Percentiles rank a stretch among this genome's conserved stretches.
These are phyloP conservation scores for Fraxinus greggii DNA, from an alignment of 305 asterid species.

Conservation along the genomic window DNA sequence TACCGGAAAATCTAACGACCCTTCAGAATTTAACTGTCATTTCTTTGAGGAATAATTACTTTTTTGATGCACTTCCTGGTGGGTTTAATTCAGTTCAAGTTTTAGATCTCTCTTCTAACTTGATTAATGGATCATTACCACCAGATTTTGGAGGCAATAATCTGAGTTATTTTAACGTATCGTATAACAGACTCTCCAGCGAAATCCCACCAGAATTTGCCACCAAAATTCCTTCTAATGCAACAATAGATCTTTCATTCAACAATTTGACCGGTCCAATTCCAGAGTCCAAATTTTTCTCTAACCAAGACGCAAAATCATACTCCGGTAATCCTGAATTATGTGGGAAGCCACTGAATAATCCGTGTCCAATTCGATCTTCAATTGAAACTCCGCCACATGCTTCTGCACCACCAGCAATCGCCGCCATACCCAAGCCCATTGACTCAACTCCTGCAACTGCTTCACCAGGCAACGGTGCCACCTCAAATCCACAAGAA, in stretches of 20 bases:
- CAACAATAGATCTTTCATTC: slow-evolving; percentile 75
- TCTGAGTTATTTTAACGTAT: slow-evolving; percentile 52
- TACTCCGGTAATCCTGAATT: slow-evolving; percentile 64
- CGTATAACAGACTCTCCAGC: slow-evolving; percentile 73
- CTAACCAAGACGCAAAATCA: slow-evolving; percentile 42
- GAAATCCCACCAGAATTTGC: slow-evolving; percentile 61
- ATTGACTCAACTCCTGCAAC: slow-evolving; percentile 44
- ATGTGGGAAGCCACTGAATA: slow-evolving; percentile 66
- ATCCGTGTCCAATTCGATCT: slow-evolving; percentile 64
- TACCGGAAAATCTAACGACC: slow-evolving; percentile 48
- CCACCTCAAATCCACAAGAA: slow-evolving; percentile 4
- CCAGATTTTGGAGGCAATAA: slow-evolving; percentile 53
- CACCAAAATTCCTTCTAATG: slow-evolving; percentile 43
- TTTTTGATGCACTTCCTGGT: slow-evolving; percentile 52
- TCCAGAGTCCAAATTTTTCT: slow-evolving; percentile 48
- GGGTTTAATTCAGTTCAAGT: slow-evolving; percentile 51
- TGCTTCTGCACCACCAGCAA: slow-evolving; percentile 49
- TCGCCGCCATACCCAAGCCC: slow-evolving; percentile 78
- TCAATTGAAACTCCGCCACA: slow-evolving; percentile 44
- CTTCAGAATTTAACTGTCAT: slow-evolving; percentile 49
- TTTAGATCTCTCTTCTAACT: slow-evolving; percentile 84
- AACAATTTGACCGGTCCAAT: slow-evolving; percentile 71
- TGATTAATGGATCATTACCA: slow-evolving; percentile 72
- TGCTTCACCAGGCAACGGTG: slow-evolving; percentile 26
- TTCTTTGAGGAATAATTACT: slow-evolving; percentile 62